A percentile compares a stretch with the other conserved stretches of the same genome.
Conservation (phyloP, 306 rosid species). For the Prosopis cineraria region DNA sequence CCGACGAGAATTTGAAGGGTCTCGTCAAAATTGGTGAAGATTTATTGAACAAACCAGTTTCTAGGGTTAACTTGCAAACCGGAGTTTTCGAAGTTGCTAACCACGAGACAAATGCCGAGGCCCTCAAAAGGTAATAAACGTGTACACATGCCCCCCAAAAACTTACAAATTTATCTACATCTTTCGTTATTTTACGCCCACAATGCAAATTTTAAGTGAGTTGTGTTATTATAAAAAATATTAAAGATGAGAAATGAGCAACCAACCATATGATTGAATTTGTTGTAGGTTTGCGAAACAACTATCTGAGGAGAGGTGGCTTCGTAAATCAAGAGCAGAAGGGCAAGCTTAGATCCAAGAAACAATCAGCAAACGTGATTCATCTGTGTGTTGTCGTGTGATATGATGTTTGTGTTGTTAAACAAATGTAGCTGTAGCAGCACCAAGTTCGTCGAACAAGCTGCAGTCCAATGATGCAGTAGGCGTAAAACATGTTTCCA, state of each 20-base stretch:
- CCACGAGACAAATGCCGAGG: conserved; percentile 52
- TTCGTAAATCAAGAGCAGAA: conserved; percentile 37
- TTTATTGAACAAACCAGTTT: conserved; percentile 54
- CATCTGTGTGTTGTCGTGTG: neutral
- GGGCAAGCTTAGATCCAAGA: conserved; percentile 24
- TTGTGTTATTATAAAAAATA: too few species aligned
- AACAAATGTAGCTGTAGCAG: neutral
- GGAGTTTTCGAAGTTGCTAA: conserved; percentile 37
- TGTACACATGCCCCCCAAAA: neutral
- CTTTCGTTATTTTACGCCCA: neutral
- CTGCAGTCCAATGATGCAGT: neutral
- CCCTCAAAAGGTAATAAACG: conserved; percentile 49
- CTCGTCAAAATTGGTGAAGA: conserved; percentile 54
- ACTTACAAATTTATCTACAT: neutral
- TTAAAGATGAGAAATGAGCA: neutral
- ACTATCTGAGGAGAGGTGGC: conserved; percentile 53
- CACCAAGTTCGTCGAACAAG: neutral
- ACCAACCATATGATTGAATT: neutral
- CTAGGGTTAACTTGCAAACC: conserved; percentile 54
- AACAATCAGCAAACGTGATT: neutral
- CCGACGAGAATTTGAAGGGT: conserved; percentile 49
- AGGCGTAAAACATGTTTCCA: neutral
- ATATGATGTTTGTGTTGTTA: neutral
- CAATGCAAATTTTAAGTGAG: too few species aligned
- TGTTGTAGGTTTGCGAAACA: conserved; percentile 50